phyloP scores from a whole-genome alignment of 1,284 basidiomycete species.

The Phellinidium pouzarii region DNA sequence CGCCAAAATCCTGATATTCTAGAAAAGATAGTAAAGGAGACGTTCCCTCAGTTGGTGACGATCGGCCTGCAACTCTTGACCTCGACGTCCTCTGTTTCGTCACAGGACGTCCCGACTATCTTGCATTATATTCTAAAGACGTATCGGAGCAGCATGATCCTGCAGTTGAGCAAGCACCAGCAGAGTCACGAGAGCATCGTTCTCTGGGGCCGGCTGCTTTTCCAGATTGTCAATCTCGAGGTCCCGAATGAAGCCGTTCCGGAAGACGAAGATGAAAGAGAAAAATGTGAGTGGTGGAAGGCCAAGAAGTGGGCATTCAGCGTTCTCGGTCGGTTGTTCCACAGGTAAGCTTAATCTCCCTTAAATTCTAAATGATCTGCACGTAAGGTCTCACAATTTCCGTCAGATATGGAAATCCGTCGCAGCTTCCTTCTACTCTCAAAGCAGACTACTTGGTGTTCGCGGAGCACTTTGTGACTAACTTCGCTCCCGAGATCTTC shows the following conservation, averaged over 20 bases:
- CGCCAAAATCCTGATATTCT: slow-evolving; percentile 55
- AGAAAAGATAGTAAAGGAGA: slow-evolving; percentile 48
- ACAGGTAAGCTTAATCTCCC: slow-evolving; percentile 38
- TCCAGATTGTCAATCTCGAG: slow-evolving; percentile 64
- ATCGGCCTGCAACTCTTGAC: slow-evolving; percentile 63
- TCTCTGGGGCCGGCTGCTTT: slow-evolving; percentile 80
- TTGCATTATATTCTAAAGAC: slow-evolving; percentile 78
- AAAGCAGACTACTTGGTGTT: slow-evolving; percentile 65
- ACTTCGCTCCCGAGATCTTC: slow-evolving; percentile 81
- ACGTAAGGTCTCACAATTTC: not conserved
- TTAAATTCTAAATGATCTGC: slow-evolving; percentile 8
- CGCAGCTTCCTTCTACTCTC: slow-evolving; percentile 69
- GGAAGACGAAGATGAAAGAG: slow-evolving; percentile 65
- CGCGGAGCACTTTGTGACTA: slow-evolving; percentile 68
- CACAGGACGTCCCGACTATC: slow-evolving; percentile 68
- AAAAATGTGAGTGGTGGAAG: slow-evolving; percentile 80
- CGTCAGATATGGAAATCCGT: slow-evolving; percentile 82
- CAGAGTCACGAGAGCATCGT: slow-evolving; percentile 68
- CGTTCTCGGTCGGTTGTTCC: slow-evolving; percentile 68
- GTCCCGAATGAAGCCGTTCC: slow-evolving; percentile 62
- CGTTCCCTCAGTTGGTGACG: slow-evolving; percentile 68
- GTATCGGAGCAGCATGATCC: slow-evolving; percentile 72
- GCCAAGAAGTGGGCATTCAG: slow-evolving; percentile 87
- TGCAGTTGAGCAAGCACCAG: slow-evolving; percentile 66
- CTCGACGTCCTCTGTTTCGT: slow-evolving; percentile 46